Conservation (phyloP, 2,329 filamentous ascomycete species). For the Ophiostoma piceae region DNA sequence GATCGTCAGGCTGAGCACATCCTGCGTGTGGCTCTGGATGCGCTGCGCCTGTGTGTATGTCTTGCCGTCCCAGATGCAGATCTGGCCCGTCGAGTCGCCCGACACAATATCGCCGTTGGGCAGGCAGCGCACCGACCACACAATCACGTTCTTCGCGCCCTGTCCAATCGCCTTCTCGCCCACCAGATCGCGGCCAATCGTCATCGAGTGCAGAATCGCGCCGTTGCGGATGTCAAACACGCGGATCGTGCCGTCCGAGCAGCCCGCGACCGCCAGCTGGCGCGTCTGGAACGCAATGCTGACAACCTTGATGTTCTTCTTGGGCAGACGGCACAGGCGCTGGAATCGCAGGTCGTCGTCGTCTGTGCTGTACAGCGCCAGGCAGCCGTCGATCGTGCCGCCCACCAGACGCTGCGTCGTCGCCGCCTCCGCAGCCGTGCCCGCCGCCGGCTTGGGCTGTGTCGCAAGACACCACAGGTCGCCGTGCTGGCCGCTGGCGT, state of each 20-base stretch:
- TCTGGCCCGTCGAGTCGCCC: conserved; percentile 88
- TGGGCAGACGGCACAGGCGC: conserved; percentile 58
- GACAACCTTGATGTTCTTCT: conserved; percentile 82
- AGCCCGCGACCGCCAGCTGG: conserved; percentile 78
- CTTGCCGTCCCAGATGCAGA: conserved; percentile 89
- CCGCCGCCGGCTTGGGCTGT: conserved; percentile 57
- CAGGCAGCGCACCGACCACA: conserved; percentile 89
- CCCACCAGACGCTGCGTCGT: conserved; percentile 60
- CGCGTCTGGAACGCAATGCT: conserved; percentile 86
- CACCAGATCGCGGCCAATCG: conserved; percentile 69
- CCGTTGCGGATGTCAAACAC: conserved; percentile 81
- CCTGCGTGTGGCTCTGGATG: conserved; percentile 79
- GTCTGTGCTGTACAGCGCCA: conserved; percentile 80
- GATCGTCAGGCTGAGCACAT: conserved; percentile 80
- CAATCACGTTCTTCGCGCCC: conserved; percentile 73
- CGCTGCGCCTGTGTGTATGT: conserved; percentile 85
- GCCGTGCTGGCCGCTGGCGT: conserved; percentile 86
- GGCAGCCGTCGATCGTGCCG: conserved; percentile 85
- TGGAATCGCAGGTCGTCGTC: conserved; percentile 79
- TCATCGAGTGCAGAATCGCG: conserved; percentile 72
- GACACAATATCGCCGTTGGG: conserved; percentile 86
- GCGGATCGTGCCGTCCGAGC: conserved; percentile 93
- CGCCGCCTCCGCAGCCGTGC: conserved; percentile 28
- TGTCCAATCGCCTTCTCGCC: conserved; percentile 37
- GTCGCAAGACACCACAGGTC: conserved; percentile 95